Base-by-base conservation (phyloP, 1,284 basidiomycete genomes). In the Cryptococcus neoformans region DNA sequence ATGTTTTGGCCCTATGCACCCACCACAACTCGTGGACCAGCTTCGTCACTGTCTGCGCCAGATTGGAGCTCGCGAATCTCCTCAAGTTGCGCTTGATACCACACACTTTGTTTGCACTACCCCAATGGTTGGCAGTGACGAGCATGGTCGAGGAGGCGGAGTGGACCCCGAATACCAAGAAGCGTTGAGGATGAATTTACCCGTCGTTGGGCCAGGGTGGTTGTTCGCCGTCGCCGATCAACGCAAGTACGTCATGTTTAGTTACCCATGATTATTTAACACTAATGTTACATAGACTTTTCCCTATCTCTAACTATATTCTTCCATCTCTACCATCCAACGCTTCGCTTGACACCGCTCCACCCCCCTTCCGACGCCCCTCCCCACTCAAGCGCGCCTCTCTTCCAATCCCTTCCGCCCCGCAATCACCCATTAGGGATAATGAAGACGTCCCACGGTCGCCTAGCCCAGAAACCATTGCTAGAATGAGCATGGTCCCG, bases 71-170 rank as follows among this genome's bases (percentile, higher is more conserved):
- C 87, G 88, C 62, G 92, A 88, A 85, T 90, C 87, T 64, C 89
- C 94, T 63, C 87, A 87, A 65, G 93, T 99, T 34, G 90, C 94
- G 78, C 93, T 98, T 57, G 93, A 96, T 69, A 96, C 93, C 5
- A 95, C 92, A 0, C 93, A 97, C 75, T 96, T 95, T 66, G 92
- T 96, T 40, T 95, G 92, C 71, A 94, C 91, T 3, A 91, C 89
- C 0, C 89, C 92, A 1, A 58, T 73, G 1, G 85, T 87, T 1
- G 69, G 73, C 6, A 87, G 85, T 3, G 84, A 87, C 3, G 82
- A 83, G 21, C 51, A 54, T 16, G 72, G 69, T 12, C 53, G 68
- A 44, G 68, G 69, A 4, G 70, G 69, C 6, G 53, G 58, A 36
- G 62, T 66, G 40, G 74, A 65, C 87, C 90, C 89, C 4, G 90